These are phyloP conservation scores for Cystobasidium slooffiae DNA, from an alignment of 1,284 basidiomycete genomes.

Conservation along the genomic window DNA sequence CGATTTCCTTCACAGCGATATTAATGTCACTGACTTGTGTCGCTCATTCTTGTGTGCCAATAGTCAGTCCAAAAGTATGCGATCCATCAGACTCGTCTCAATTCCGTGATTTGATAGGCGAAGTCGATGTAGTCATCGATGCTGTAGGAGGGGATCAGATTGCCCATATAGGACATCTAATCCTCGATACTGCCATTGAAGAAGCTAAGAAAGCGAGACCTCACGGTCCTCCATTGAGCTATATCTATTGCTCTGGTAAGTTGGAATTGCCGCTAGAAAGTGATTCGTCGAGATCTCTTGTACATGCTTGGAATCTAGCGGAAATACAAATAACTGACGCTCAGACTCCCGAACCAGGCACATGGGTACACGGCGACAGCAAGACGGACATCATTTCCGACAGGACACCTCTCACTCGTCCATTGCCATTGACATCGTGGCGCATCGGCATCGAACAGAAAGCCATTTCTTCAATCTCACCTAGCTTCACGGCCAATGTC, in stretches of 20 bases:
- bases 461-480: constrained; percentile 47
- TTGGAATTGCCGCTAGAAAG: neutral
- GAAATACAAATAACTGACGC: neutral
- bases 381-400: constrained; percentile 42
- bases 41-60: neutral
- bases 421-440: constrained; percentile 50
- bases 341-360: constrained; percentile 44
- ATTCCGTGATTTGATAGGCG: constrained; percentile 59
- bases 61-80: constrained; percentile 61
- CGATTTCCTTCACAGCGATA: neutral
- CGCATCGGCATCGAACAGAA: constrained; percentile 53
- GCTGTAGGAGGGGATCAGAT: constrained; percentile 54
- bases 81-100: constrained; percentile 57
- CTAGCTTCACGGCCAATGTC: constrained; percentile 62
- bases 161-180: constrained; percentile 33
- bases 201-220: constrained; percentile 45
- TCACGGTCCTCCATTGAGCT: constrained; percentile 60
- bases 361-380: constrained; percentile 62
- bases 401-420: constrained; percentile 33
- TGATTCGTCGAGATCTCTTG: neutral
- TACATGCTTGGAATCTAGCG: neutral
- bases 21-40: neutral
- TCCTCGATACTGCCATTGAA: constrained; percentile 30
- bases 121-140: constrained; percentile 62
- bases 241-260: constrained; percentile 61